Base-by-base conservation (phyloP, 2,329 filamentous ascomycete species). In the Talaromyces sp. region DNA sequence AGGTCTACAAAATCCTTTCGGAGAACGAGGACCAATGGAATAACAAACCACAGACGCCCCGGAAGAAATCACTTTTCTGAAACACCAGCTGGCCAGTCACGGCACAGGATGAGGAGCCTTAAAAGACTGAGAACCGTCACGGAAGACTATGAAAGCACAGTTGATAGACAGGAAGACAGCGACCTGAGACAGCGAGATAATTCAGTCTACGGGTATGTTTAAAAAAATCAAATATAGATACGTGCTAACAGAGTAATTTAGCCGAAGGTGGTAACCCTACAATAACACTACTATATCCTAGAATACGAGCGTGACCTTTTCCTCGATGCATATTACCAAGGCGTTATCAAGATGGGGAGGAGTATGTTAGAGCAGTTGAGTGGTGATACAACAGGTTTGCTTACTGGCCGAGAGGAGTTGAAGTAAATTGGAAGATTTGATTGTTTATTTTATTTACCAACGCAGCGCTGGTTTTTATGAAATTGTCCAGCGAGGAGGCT, bases 101-200 rank as follows among this genome's bases (percentile, higher is more conserved):
- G 28, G 7, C 7, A 51, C 2, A 54, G 34, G 5, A 27, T 50
- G 34, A 44, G 51, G 27, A 36, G 56, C 28, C 57, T 53, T 7
- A 62, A 62, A 42, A 54, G 61, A 55, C 54, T 44, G 10, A 56
- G 61, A n/a, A 42, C 56, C 33, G 42, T 31, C 18, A 51, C 52
- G 30, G 61, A 59, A 27, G 61, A 59, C 28, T 57, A 62, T 42
- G 31, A 44, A 28, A 23, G 47, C 14, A 54, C 23, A 5, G 28
- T n/a, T 6, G 52, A 59, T 30, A 56, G 56, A 59, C 53, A 44
- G 18, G 50, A 50, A 28, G 57, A 33, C 14, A 27, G 18, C 31
- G 4, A 12, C 31, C 10, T 52, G 16, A 52, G 18, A 14, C 56
- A 12, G 10, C n/a, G 23, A 7, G 51, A 51, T 14, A 58, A n/a